Base-by-base conservation (phyloP, 805 yeast species). In the Wickerhamia fluorescens region DNA sequence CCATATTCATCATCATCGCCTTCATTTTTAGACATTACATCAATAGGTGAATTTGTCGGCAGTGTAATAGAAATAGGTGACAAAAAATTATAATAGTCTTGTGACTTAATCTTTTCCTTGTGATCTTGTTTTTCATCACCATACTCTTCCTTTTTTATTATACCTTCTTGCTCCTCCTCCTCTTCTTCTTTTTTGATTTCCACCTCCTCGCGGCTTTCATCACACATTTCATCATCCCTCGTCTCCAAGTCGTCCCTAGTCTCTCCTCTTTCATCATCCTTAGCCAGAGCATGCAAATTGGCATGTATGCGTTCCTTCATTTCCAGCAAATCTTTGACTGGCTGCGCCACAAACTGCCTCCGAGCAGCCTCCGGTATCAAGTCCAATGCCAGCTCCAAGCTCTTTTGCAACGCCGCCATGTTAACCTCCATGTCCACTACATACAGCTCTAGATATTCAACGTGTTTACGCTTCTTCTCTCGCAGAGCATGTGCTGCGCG, bases 401-500 rank as follows among this genome's bases (percentile, higher is more conserved):
- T 60, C 9, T 34, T 23, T 23, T 48, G 42, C 36, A 53, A 44
- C 16, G 30, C 30, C 10, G 38, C 35, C 35, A 54, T 35, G 44
- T 59, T 60, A 22, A 41, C 38, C 37, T 67, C 75, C 41, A 73
- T 55, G 19, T 55, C 49, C 23, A 51, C 42, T 21, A 71, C 76
- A 40, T 72, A 73, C 21, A 63, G 54, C 56, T 89, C 96, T 42
- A 92, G 68, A 38, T 73, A 76, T 56, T 87, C 95, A 33, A 92
- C 80, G 51, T 89, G 95, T 50, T 78, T 75, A 52, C 97, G 74
- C 72, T 89, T 89, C 73, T 89, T 88, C 52, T 92, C 98, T 42
- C 98, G 74, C 16, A 95, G 84, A 30, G 95, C 95, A 54, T 89
- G 97, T 27, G 98, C 98, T 10, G 97, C 97, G 52, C 89, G 81